These are phyloP conservation scores for Cyanidiococcus yangmingshanensis DNA, from an alignment of 23 red algal species.

Conservation along the genomic window DNA sequence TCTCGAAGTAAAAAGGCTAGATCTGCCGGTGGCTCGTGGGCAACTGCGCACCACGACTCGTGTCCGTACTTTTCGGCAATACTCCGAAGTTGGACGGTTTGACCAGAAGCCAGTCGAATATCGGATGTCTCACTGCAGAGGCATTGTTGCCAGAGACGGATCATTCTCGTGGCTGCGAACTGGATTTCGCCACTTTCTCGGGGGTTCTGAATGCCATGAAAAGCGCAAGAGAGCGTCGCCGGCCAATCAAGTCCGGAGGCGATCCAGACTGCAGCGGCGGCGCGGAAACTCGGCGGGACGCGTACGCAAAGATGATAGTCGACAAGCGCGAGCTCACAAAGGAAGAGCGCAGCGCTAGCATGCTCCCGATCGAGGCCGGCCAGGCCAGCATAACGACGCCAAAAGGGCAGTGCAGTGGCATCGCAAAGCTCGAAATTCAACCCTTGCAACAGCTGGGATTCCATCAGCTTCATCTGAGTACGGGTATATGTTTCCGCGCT, in stretches of 20 bases:
- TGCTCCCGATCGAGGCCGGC: conserved; percentile 20
- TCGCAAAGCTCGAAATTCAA: conserved; percentile 76
- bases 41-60: not conserved
- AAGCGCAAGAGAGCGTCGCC: not conserved
- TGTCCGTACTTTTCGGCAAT: conserved; percentile 4
- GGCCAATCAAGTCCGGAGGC: not conserved
- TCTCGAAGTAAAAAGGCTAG: not conserved
- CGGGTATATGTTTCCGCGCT: conserved; percentile 70
- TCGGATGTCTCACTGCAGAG: not conserved
- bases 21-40: not conserved
- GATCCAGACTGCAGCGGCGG: conserved; percentile 13
- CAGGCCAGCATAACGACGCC: conserved; percentile 49
- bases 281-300: not conserved
- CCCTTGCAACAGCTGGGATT: conserved; percentile 68
- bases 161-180: conserved; percentile 8
- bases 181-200: not conserved
- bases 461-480: conserved; percentile 71
- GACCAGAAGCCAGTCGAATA: not conserved
- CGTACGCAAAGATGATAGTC: conserved; percentile 33
- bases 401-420: conserved; percentile 60
- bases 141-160: not conserved
- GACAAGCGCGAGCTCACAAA: conserved; percentile 61
- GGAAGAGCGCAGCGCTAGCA: conserved; percentile 25
- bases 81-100: not conserved
- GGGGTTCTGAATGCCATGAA: not conserved